Conservation (phyloP, 352 stramenopile species). For the Globisporangium uncinulatum region DNA sequence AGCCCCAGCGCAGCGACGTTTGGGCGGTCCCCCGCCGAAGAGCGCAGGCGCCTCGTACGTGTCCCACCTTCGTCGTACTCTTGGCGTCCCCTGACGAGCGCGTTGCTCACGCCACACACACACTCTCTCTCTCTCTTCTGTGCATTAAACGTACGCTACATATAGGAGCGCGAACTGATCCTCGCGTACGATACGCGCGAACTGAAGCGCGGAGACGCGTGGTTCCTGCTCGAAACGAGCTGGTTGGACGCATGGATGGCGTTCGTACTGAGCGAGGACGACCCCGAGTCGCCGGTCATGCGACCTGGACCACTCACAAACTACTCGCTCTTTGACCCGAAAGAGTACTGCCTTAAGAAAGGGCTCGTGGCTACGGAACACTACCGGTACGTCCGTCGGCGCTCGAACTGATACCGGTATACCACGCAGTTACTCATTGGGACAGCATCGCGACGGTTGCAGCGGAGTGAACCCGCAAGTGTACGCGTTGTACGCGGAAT, state of each 20-base stretch:
- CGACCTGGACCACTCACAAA: constrained; percentile 64
- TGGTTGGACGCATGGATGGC: constrained; percentile 82
- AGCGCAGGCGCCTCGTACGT: constrained; percentile 22
- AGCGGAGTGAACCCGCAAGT: constrained; percentile 74
- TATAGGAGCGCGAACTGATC: constrained; percentile 59
- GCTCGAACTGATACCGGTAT: too few species aligned
- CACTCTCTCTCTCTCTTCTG: neutral
- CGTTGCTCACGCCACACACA: neutral
- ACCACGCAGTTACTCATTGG: neutral
- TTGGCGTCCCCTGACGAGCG: neutral
- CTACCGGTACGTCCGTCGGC: constrained; percentile 37
- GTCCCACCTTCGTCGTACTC: neutral
- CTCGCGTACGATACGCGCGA: constrained; percentile 61
- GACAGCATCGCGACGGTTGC: neutral
- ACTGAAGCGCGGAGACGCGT: constrained; percentile 62
- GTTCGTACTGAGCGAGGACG: constrained; percentile 64
- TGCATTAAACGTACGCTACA: too few species aligned
- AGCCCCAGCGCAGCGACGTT: constrained; percentile 9
- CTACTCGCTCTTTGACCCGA: constrained; percentile 65
- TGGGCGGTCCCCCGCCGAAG: constrained; percentile 19
- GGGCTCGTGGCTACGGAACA: constrained; percentile 56
- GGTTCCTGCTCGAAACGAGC: constrained; percentile 70
- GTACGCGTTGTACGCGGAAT: constrained; percentile 67
- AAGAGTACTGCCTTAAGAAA: constrained; percentile 58
- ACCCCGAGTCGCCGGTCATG: constrained; percentile 37